Base-by-base conservation (phyloP, 148 eudicot genomes). In the Agrostemma githago region DNA sequence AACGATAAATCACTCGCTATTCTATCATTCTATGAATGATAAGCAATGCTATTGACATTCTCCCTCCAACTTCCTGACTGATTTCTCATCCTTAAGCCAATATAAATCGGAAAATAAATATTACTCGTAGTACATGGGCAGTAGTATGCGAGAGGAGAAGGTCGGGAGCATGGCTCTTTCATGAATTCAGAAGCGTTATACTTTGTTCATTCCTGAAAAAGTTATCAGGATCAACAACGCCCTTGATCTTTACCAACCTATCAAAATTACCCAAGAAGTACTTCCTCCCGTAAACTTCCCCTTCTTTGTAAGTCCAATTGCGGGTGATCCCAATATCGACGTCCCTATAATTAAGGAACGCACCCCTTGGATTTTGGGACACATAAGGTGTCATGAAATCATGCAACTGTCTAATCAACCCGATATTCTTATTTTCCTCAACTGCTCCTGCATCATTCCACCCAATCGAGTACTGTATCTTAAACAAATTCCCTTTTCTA, bases 131-230 rank as follows among this genome's bases (percentile, higher is more conserved):
- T 26, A 26, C 34, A 26, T 26, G 34, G 34, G 34, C 34, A 26
- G 34, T 26, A 26, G 34, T 26, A 26, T 26, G 34, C 34, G 34
- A 26, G 34, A 26, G 34, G 34, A 26, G 34, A 26, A 26, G 34
- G 15, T 51, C 15, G 56, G 14, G 11, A 51, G 56, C 56, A 51
- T 51, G 9, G 15, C 56, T 51, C 15, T 51, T 10, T 39, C 6
- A 40, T 42, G 66, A 51, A 4, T 17, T 70, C 1, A 58, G 39
- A 58, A 17, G 46, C 2, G 89, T 87, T 12, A 86, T 86, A 66
- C 89, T 86, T 17, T 86, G 87, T 48, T 84, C 87, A 70, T 86
- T 59, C 17, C 84, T 76, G 56, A 86, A 86, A 67, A 82, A 84
- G 20, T 84, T 84, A 7, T 16, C 4, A 1, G 89, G 89, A 79